These are phyloP conservation scores for Colletotrichum lindemuthianum DNA, from an alignment of 2,329 filamentous ascomycete genomes.

Conservation along the genomic window DNA sequence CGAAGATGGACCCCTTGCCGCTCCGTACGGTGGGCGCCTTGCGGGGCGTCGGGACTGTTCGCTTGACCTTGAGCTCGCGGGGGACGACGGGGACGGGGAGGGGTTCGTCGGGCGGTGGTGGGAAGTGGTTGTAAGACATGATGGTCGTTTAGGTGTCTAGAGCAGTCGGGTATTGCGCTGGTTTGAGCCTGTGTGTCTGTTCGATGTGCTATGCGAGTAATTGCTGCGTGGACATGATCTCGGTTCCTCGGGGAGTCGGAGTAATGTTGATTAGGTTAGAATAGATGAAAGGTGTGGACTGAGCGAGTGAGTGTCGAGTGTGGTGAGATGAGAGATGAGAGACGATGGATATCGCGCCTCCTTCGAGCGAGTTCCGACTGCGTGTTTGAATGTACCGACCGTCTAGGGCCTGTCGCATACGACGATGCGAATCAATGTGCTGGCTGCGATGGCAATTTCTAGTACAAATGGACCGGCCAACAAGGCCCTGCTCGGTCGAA, in stretches of 20 bases:
- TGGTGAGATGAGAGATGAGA: background rate
- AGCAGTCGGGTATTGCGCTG: background rate
- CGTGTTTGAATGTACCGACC: conserved; percentile 5
- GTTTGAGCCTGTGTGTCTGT: background rate
- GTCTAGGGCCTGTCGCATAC: background rate
- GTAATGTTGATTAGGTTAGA: too few relatives aligned
- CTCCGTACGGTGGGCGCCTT: conserved; percentile 32
- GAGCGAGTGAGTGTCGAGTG: conserved; percentile 12
- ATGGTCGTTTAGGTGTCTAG: background rate
- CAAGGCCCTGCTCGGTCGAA: too few relatives aligned
- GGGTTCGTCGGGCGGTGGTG: conserved; percentile 29
- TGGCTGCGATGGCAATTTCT: too few relatives aligned
- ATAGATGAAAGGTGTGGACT: background rate
- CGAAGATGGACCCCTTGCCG: conserved; percentile 33
- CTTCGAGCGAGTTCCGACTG: background rate
- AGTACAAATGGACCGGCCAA: too few relatives aligned
- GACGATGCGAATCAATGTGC: too few relatives aligned
- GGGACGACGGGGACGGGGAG: conserved; percentile 27
- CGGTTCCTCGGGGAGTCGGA: conserved; percentile 4
- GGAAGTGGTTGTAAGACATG: conserved; percentile 17
- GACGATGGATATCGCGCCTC: background rate
- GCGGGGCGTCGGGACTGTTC: conserved; percentile 26
- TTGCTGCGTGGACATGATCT: conserved; percentile 21
- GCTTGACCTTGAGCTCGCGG: conserved; percentile 23
- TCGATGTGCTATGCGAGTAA: conserved; percentile 1